Evolutionary conservation across 139 green algal species (phyloP), one percentile per base, ranked within the genome.

Genomic region (Spirogloea muscicola): DNA sequence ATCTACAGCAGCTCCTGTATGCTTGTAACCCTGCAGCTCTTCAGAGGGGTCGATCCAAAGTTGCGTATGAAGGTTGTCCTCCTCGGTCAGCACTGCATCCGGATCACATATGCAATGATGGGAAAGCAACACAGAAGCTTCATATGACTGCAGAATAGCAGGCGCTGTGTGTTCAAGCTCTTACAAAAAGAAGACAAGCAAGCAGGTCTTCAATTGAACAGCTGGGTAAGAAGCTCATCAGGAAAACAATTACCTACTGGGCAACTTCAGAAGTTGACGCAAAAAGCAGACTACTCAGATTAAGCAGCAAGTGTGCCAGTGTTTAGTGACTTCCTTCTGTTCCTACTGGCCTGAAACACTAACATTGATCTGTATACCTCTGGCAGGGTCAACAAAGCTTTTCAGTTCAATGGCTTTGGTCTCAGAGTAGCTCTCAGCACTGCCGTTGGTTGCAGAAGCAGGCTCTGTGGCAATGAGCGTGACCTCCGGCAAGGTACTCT

Each of bases 381-480:
- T 80, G 43, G 13, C 43, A 3, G 65, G 72, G 25, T 80, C 72
- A 5, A 80, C 29, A 68, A 67, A 80, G 62, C 62, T 77, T 4
- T 64, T 33, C 7, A 80, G 25, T 34, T 80, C 66, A 29, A 80
- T 37, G 21, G 72, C 72, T 46, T 80, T 78, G 21, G 37, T 33
- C 57, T 78, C 69, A 34, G 61, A n/a, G n/a, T n/a, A n/a, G n/a
- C n/a, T n/a, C n/a, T n/a, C 68, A 5, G 4, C 64, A 74, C 39
- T 52, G 31, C n/a, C 57, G 29, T 10, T 36, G 4, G 63, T n/a
- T 27, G 27, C 36, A 43, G 44, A 6, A n/a, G 48, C 38, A 7
- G 72, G 74, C 52, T 82, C 74, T 29, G 74, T 72, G n/a, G 68
- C 74, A 58, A 82, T 82, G 16, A 82, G 21, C 10, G 74, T 82